Conservation (phyloP, 1,284 basidiomycete species). For the Neonothopanus nambi region DNA sequence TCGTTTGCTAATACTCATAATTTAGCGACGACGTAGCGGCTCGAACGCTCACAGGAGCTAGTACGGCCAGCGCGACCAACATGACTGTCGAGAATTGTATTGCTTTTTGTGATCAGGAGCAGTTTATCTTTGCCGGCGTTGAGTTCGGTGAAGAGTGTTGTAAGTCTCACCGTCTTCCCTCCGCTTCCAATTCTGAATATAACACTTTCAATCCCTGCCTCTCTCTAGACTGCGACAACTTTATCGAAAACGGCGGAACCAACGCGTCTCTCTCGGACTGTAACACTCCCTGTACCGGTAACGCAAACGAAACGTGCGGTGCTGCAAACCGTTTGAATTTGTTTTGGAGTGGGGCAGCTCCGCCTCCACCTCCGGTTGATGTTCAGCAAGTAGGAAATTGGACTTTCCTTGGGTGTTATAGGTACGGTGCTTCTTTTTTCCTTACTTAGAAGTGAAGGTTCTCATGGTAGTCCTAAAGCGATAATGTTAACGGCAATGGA, state of each 20-base stretch:
- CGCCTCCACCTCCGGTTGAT: slow-evolving; percentile 53
- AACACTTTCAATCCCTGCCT: not conserved
- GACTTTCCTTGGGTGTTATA: slow-evolving; percentile 66
- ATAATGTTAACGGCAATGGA: slow-evolving; percentile 45
- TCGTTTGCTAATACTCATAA: not conserved
- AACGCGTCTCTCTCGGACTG: slow-evolving; percentile 54
- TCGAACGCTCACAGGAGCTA: slow-evolving; percentile 52
- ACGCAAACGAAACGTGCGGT: slow-evolving; percentile 60
- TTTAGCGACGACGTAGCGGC: slow-evolving; percentile 49
- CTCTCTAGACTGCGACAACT: slow-evolving; percentile 61
- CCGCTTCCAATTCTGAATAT: not conserved
- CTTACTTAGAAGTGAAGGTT: slow-evolving; percentile 13
- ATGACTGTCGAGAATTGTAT: slow-evolving; percentile 72
- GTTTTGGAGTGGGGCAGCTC: slow-evolving; percentile 58
- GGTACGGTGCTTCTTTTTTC: slow-evolving; percentile 39
- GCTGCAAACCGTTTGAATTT: slow-evolving; percentile 60
- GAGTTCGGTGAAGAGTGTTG: slow-evolving; percentile 63
- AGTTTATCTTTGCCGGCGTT: slow-evolving; percentile 62
- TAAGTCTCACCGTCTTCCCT: slow-evolving; percentile 30
- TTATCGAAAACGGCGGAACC: slow-evolving; percentile 45
- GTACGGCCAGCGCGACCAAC: slow-evolving; percentile 42
- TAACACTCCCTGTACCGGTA: slow-evolving; percentile 61
- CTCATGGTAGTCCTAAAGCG: slow-evolving; percentile 37
- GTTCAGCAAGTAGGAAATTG: slow-evolving; percentile 57
- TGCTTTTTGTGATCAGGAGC: slow-evolving; percentile 50